Conservation (phyloP, 2,329 filamentous ascomycete species). For the Didymella pinodella region DNA sequence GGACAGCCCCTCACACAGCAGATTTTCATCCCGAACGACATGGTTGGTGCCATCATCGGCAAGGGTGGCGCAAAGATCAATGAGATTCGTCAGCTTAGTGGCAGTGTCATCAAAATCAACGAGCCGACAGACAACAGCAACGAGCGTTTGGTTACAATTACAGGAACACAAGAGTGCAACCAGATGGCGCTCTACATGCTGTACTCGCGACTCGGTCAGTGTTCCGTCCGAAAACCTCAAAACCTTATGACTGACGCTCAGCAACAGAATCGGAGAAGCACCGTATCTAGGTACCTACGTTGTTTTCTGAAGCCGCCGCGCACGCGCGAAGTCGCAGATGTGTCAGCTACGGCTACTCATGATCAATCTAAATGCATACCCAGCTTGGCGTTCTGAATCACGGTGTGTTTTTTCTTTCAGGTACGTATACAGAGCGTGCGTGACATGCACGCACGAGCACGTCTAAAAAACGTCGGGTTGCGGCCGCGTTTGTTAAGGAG, state of each 20-base stretch:
- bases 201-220: slow-evolving; percentile 90
- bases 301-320: slow-evolving; percentile 6
- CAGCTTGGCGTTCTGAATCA: slow-evolving; percentile 31
- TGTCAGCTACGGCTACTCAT: slow-evolving; percentile 9
- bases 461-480: background rate
- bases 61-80: slow-evolving; percentile 99
- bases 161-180: slow-evolving; percentile 97
- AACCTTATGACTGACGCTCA: slow-evolving; percentile 13
- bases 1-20: slow-evolving; percentile 91
- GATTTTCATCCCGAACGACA: slow-evolving; percentile 99
- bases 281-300: slow-evolving; percentile 61
- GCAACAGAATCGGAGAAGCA: slow-evolving; percentile 77
- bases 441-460: slow-evolving; percentile 3
- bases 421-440: slow-evolving; percentile 22
- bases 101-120: slow-evolving; percentile 99
- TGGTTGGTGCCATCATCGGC: slow-evolving; percentile 98
- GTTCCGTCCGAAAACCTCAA: background rate
- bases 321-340: slow-evolving; percentile 4
- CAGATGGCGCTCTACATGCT: slow-evolving; percentile 99
- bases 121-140: slow-evolving; percentile 99
- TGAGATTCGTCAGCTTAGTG: slow-evolving; percentile 94
- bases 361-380: slow-evolving; percentile 22
- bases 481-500: slow-evolving; percentile 3
- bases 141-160: slow-evolving; percentile 95
- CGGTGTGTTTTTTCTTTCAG: slow-evolving; percentile 6